Conservation (phyloP, 495 filamentous ascomycete genomes). For the Alectoria sarmentosa region DNA sequence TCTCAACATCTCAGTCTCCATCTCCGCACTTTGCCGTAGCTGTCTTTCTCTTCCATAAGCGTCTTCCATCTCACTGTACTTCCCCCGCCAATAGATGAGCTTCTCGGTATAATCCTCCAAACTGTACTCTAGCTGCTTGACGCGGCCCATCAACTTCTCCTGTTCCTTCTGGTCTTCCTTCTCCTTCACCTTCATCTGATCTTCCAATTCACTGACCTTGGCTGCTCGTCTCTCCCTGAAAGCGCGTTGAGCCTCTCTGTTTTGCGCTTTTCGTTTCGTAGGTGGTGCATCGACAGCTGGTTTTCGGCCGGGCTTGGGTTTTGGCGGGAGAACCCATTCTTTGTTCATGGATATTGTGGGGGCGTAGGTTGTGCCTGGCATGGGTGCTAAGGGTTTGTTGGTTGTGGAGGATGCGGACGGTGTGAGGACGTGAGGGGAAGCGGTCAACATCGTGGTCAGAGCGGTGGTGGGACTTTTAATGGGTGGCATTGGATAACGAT, state of each 20-base stretch:
- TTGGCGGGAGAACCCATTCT: constrained; percentile 83
- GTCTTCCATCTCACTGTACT: constrained; percentile 18
- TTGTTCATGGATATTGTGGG: constrained; percentile 53
- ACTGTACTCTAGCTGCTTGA: constrained; percentile 43
- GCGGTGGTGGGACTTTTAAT: not conserved
- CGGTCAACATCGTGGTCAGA: constrained; percentile 5
- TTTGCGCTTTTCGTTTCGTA: constrained; percentile 89
- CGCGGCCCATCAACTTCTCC: constrained; percentile 39
- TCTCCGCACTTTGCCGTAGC: constrained; percentile 36
- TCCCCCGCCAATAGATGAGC: constrained; percentile 19
- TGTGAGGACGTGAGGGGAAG: constrained; percentile 24
- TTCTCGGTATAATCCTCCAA: constrained; percentile 25
- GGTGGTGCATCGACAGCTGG: constrained; percentile 86
- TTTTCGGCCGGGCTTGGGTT: constrained; percentile 89
- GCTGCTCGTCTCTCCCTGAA: constrained; percentile 84
- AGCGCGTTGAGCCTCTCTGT: constrained; percentile 83
- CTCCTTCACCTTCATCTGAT: constrained; percentile 64
- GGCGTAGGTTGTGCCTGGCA: constrained; percentile 8
- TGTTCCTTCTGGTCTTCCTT: constrained; percentile 43
- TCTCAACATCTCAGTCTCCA: constrained; percentile 39
- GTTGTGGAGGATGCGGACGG: constrained; percentile 29
- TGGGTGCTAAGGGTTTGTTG: constrained; percentile 29
- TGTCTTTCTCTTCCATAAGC: constrained; percentile 33
- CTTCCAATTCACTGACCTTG: constrained; percentile 78
- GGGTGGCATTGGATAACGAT: not conserved